Conservation (phyloP, 192 early-diverging fungal genomes). For the Podila clonocystis region DNA sequence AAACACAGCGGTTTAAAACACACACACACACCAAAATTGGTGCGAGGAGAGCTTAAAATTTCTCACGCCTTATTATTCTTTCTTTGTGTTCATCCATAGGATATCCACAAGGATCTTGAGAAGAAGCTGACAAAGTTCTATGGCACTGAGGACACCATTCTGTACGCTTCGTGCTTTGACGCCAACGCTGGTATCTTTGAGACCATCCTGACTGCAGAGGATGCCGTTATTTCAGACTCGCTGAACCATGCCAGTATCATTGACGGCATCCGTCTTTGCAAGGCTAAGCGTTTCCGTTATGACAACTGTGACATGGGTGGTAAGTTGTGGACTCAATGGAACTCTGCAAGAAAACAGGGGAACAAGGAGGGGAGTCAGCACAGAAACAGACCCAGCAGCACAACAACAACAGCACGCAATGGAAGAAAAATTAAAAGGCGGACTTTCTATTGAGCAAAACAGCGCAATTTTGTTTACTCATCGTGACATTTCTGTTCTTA, state of each 20-base stretch:
- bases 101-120: conserved; percentile 74
- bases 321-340: not conserved
- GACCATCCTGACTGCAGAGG: conserved; percentile 58
- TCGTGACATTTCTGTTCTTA: not conserved
- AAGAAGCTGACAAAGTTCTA: conserved; percentile 67
- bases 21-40: too few species aligned
- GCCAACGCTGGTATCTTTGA: conserved; percentile 79
- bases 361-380: not conserved
- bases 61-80: not conserved
- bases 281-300: conserved; percentile 89
- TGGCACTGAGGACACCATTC: conserved; percentile 67
- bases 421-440: not conserved
- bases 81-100: conserved; percentile 6
- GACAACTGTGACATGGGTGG: conserved; percentile 76
- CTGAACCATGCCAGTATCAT: conserved; percentile 97
- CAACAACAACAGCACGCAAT: not conserved
- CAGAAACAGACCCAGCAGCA: not conserved
- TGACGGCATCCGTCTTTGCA: conserved; percentile 91
- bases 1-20: not conserved
- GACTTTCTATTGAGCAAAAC: not conserved
- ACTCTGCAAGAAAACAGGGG: too few species aligned
- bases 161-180: conserved; percentile 77
- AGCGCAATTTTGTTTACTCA: conserved; percentile 1
- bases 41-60: too few species aligned
- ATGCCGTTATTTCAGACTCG: conserved; percentile 90